Evolutionary conservation across 768 basidiomycete genomes (phyloP).

Genomic region (Mycena chlorophos): DNA sequence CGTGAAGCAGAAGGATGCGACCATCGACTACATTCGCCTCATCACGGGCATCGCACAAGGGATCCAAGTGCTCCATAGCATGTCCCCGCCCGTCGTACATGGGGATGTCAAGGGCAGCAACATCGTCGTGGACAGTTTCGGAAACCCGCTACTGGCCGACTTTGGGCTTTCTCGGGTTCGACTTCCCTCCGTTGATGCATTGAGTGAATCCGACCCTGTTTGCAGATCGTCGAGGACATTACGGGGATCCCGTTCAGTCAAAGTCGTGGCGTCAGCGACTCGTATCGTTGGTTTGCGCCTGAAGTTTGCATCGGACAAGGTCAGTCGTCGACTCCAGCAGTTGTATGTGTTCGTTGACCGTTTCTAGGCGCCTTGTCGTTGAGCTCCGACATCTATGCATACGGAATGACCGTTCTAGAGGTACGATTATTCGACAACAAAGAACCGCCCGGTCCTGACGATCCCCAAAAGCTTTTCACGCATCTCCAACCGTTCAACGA

Average conservation of each 20-base stretch:
- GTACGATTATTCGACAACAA: slow-evolving; percentile 29
- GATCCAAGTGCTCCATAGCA: slow-evolving; percentile 48
- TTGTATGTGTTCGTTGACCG: too few relatives aligned
- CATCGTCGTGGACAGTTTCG: slow-evolving; percentile 44
- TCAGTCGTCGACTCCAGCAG: too few relatives aligned
- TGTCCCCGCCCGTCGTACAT: slow-evolving; percentile 52
- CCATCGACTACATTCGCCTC: slow-evolving; percentile 44
- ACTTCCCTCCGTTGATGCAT: not conserved
- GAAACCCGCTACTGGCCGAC: slow-evolving; percentile 54
- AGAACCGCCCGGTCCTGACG: not conserved
- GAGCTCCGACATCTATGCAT: slow-evolving; percentile 54
- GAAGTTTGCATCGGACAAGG: slow-evolving; percentile 54
- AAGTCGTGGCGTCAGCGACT: slow-evolving; percentile 46
- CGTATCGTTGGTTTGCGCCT: slow-evolving; percentile 56
- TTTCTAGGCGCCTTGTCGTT: slow-evolving; percentile 47
- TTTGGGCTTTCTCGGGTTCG: slow-evolving; percentile 56
- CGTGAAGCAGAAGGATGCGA: slow-evolving; percentile 38
- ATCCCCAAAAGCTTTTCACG: slow-evolving; percentile 45
- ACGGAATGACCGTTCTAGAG: slow-evolving; percentile 60
- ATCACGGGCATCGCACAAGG: slow-evolving; percentile 49
- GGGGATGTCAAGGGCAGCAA: slow-evolving; percentile 57
- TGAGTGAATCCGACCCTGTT: not conserved
- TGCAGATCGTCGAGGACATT: slow-evolving; percentile 56
- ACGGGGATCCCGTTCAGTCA: slow-evolving; percentile 60
- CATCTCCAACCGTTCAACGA: slow-evolving; percentile 53